Conservation (phyloP, 1,284 basidiomycete species). For the Marasmius sp. region DNA sequence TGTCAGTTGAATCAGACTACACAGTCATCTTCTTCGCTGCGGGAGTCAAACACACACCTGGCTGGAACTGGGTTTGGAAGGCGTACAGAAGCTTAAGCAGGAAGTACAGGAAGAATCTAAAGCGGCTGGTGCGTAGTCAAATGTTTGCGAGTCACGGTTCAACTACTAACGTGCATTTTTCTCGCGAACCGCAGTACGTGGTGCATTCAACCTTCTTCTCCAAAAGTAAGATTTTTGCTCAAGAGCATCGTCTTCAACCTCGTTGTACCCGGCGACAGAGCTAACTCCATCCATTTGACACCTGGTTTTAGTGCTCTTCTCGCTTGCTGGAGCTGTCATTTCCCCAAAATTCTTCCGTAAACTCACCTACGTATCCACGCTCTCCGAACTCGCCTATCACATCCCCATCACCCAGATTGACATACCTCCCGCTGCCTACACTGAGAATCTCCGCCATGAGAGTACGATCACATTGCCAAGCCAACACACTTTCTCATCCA, state of each 20-base stretch:
- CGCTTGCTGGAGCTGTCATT: constrained; percentile 81
- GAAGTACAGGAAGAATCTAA: constrained; percentile 87
- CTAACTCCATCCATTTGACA: constrained; percentile 24
- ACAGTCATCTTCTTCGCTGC: constrained; percentile 84
- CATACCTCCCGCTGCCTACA: constrained; percentile 78
- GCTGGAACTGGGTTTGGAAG: constrained; percentile 91
- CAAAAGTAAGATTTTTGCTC: constrained; percentile 55
- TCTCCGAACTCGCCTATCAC: constrained; percentile 72
- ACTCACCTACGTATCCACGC: constrained; percentile 70
- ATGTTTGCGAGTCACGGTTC: constrained; percentile 5
- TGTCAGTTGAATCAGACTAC: constrained; percentile 82
- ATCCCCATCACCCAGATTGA: constrained; percentile 85
- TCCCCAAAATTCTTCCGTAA: constrained; percentile 89
- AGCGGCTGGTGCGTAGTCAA: constrained; percentile 59
- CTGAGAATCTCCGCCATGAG: constrained; percentile 40
- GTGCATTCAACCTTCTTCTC: constrained; percentile 87
- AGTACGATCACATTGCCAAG: background rate
- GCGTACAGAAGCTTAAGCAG: constrained; percentile 78
- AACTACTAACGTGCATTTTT: background rate
- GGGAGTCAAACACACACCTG: constrained; percentile 71
- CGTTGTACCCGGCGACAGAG: background rate
- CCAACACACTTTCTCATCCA: constrained; percentile 8
- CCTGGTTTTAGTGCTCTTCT: constrained; percentile 62
- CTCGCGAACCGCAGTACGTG: constrained; percentile 56
- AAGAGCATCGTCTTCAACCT: background rate